Percentiles rank a stretch among this genome's conserved stretches.
Conservation (phyloP, 2,329 filamentous ascomycete genomes). For the Pseudogymnoascus destructans region DNA sequence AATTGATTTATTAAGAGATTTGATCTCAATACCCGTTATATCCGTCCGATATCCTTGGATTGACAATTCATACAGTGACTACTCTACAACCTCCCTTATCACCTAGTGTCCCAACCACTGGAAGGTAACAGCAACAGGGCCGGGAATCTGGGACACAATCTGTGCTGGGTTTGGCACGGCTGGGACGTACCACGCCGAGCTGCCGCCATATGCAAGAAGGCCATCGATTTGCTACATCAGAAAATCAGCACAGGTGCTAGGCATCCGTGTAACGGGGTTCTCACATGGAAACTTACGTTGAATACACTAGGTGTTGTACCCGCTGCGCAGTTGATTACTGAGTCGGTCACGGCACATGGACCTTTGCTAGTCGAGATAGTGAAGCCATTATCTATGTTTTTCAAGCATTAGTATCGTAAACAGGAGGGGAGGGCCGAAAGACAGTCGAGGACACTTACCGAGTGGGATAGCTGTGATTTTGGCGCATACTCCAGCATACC, state of each 20-base stretch:
- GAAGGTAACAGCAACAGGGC: slow-evolving; percentile 14
- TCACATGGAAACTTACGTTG: slow-evolving; percentile 26
- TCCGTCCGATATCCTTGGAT: neutral
- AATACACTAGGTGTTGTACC: neutral
- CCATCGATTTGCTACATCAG: neutral
- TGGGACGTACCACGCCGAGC: slow-evolving; percentile 15
- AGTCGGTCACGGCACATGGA: neutral
- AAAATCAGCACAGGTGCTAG: neutral
- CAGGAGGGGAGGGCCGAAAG: neutral
- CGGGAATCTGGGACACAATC: neutral
- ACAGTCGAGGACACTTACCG: neutral
- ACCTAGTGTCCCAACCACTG: slow-evolving; percentile 11
- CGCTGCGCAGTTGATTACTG: neutral
- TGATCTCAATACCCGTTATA: neutral
- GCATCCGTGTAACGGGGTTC: neutral
- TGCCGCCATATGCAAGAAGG: slow-evolving; percentile 11
- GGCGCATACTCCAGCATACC: neutral
- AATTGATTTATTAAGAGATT: neutral
- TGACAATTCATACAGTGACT: neutral
- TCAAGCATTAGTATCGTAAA: neutral
- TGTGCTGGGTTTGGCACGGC: slow-evolving; percentile 12
- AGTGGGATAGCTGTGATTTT: neutral
- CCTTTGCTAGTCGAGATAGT: neutral
- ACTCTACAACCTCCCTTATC: neutral
- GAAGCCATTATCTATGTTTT: slow-evolving; percentile 18